A percentile compares a stretch with the other conserved stretches of the same genome.
phyloP scores from a whole-genome alignment of 2,329 filamentous ascomycete species.

The Scorias spongiosa region DNA sequence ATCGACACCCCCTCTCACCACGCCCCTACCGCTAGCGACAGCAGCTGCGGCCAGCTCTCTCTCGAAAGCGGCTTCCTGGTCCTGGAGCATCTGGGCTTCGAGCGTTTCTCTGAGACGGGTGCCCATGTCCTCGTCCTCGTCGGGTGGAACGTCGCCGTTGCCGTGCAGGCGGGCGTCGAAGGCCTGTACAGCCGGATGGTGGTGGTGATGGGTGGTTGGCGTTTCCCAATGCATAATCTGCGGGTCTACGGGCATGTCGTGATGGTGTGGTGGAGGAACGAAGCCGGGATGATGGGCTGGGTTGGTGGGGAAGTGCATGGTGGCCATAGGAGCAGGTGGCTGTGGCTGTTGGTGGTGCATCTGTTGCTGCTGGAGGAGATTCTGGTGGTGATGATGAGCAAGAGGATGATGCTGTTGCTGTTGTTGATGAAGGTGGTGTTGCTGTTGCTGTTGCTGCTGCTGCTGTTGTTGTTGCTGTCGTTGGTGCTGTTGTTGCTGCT shows the following conservation, averaged over 20 bases:
- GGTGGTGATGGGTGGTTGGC: neutral
- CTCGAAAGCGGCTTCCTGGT: neutral
- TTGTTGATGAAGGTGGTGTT: constrained; percentile 1
- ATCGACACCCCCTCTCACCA: neutral
- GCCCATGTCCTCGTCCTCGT: constrained; percentile 9
- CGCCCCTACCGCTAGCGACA: neutral
- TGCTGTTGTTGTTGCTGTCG: neutral
- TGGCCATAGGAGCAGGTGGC: constrained; percentile 17
- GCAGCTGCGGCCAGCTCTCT: neutral
- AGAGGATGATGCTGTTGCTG: neutral
- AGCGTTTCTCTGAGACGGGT: constrained; percentile 10
- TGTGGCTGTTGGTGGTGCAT: constrained; percentile 18
- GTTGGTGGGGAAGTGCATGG: constrained; percentile 15
- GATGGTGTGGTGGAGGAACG: constrained; percentile 22
- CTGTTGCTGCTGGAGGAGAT: neutral
- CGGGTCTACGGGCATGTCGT: constrained; percentile 44
- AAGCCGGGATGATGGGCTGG: neutral
- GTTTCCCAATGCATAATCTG: constrained; percentile 37
- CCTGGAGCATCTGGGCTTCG: constrained; percentile 6
- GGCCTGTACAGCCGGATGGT: neutral
- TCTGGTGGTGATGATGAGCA: neutral
- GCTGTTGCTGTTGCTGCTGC: neutral
- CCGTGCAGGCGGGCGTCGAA: neutral
- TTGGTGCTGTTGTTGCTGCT: neutral
- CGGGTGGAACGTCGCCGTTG: constrained; percentile 1